Evolutionary conservation across 2,329 filamentous ascomycete species (phyloP).

Genomic region (Colletotrichum tamarilloi): DNA sequence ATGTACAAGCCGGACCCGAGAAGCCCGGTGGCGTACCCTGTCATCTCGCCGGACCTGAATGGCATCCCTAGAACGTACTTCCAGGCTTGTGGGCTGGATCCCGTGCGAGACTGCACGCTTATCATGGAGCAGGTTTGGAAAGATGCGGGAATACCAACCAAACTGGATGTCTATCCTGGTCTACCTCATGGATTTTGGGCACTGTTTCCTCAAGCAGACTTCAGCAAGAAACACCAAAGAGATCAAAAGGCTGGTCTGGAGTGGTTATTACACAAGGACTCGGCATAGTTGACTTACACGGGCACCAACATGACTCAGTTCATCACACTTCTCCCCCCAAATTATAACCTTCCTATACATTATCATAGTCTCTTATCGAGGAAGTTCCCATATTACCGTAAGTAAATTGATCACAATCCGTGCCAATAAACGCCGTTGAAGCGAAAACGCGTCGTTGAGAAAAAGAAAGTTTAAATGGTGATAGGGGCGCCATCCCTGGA

Average conservation of each 20-base stretch:
- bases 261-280: constrained; percentile 36
- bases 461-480: constrained; percentile 30
- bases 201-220: constrained; percentile 39
- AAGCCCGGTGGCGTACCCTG: constrained; percentile 41
- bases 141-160: constrained; percentile 42
- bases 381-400: no score
- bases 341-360: no score
- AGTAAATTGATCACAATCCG: neutral
- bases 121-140: constrained; percentile 44
- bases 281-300: neutral
- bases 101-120: constrained; percentile 43
- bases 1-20: constrained; percentile 41
- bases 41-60: constrained; percentile 38
- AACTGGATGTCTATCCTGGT: constrained; percentile 43
- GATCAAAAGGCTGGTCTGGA: constrained; percentile 39
- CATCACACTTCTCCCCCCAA: neutral
- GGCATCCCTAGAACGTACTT: constrained; percentile 47
- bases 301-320: neutral
- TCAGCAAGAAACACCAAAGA: constrained; percentile 38
- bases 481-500: constrained; percentile 16
- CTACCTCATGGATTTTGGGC: constrained; percentile 46
- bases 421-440: neutral
- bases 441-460: constrained; percentile 10
- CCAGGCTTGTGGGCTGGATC: constrained; percentile 45
- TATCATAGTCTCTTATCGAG: no score